A percentile compares a stretch with the other conserved stretches of the same genome.
These are phyloP conservation scores for Chamaenerion angustifolium DNA, from an alignment of 345 rosid genomes.

Conservation along the genomic window DNA sequence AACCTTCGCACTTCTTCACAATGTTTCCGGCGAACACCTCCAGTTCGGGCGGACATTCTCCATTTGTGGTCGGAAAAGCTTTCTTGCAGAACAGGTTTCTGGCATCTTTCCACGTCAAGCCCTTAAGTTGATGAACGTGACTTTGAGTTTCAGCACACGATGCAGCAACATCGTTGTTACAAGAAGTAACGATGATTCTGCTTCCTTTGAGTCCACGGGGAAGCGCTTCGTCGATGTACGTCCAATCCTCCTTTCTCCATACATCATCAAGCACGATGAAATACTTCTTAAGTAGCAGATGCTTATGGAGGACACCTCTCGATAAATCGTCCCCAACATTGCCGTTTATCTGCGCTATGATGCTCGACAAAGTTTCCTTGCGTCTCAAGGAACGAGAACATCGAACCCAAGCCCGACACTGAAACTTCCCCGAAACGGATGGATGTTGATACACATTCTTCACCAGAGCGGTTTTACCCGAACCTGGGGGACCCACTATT, in stretches of 20 bases:
- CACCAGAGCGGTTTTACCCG: slow-evolving; percentile 12
- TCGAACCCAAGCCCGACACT: slow-evolving; percentile 7
- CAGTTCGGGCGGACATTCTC: slow-evolving; percentile 5
- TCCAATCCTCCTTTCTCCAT: slow-evolving; percentile 3
- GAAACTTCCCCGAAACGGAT: slow-evolving; percentile 7
- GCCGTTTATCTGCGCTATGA: neutral
- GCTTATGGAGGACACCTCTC: neutral
- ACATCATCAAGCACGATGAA: slow-evolving; percentile 10
- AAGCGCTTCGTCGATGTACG: neutral
- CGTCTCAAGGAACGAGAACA: slow-evolving; percentile 4
- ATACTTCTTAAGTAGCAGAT: neutral
- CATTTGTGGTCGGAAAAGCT: neutral
- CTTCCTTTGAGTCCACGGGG: slow-evolving; percentile 4
- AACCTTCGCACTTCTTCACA: slow-evolving; percentile 12
- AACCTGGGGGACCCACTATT: slow-evolving; percentile 9
- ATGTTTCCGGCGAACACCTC: slow-evolving; percentile 1
- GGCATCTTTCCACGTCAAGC: neutral
- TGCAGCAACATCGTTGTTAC: neutral
- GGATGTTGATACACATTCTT: slow-evolving; percentile 7
- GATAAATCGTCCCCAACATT: neutral
- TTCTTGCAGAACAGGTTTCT: slow-evolving; percentile 2
- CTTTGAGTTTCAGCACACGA: neutral
- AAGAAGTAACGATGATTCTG: slow-evolving; percentile 8
- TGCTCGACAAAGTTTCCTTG: slow-evolving; percentile 7
- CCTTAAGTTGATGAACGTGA: neutral